These are phyloP conservation scores for Hawksworthiomyces lignivorus DNA, from an alignment of 2,329 filamentous ascomycete genomes.

Conservation along the genomic window DNA sequence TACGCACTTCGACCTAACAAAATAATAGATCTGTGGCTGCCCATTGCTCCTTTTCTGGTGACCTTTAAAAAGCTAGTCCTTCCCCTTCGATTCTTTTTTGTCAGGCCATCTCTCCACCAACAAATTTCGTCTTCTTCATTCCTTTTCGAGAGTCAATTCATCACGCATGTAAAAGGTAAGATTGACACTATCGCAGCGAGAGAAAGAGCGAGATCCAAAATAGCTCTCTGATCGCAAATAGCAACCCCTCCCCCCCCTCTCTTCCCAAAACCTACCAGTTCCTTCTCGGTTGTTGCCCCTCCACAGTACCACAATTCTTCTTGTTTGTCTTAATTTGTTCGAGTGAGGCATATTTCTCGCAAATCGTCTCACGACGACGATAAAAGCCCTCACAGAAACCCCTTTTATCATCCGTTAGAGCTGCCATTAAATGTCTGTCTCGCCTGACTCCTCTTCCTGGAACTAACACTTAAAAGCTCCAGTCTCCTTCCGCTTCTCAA, in stretches of 20 bases:
- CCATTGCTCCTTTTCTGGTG: too few species aligned
- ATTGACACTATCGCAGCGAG: too few species aligned
- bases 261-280: neutral
- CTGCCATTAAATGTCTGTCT: neutral
- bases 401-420: too few species aligned
- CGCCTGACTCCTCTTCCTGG: constrained; percentile 1
- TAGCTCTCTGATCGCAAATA: neutral
- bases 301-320: constrained; percentile 10
- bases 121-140: too few species aligned
- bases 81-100: too few species aligned
- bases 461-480: constrained; percentile 5
- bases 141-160: too few species aligned
- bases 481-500: neutral
- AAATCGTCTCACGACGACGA: neutral
- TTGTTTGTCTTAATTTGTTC: constrained; percentile 2
- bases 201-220: constrained; percentile 6
- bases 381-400: constrained; percentile 1
- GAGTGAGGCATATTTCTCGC: constrained; percentile 13
- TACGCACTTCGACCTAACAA: too few species aligned
- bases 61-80: too few species aligned
- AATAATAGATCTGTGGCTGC: too few species aligned
- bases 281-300: constrained; percentile 12
- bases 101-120: too few species aligned
- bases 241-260: neutral
- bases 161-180: too few species aligned